Evolutionary conservation across 1,284 basidiomycete species (phyloP).

Genomic region (Ceratobasidium sp.): DNA sequence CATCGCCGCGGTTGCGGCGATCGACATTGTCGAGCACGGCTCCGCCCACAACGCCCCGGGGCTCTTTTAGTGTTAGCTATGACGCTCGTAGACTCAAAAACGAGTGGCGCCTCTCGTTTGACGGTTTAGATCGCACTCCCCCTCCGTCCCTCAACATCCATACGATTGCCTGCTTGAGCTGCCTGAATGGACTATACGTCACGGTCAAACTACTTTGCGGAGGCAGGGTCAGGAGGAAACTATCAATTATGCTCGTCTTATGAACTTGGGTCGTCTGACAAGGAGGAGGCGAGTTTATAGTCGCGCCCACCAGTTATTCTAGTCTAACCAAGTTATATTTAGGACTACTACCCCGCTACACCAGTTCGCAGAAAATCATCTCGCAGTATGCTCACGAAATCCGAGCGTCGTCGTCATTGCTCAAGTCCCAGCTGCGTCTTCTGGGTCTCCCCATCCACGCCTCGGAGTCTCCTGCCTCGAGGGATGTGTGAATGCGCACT

Average conservation of each 20-base stretch:
- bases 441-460: slow-evolving; percentile 31
- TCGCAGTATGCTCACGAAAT: slow-evolving; percentile 25
- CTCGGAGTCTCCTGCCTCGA: slow-evolving; percentile 33
- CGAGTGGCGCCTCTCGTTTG: not conserved
- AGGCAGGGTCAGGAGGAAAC: slow-evolving; percentile 27
- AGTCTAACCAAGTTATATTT: not conserved
- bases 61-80: slow-evolving; percentile 7
- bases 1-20: slow-evolving; percentile 33
- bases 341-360: slow-evolving; percentile 24
- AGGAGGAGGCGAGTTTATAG: slow-evolving; percentile 16
- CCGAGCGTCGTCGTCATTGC: slow-evolving; percentile 29
- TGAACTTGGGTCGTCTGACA: slow-evolving; percentile 22
- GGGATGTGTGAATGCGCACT: slow-evolving; percentile 26
- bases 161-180: not conserved
- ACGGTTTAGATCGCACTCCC: slow-evolving; percentile 12
- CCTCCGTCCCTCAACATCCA: slow-evolving; percentile 9
- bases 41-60: slow-evolving; percentile 1
- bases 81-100: slow-evolving; percentile 36
- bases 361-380: slow-evolving; percentile 20
- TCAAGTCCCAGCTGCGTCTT: slow-evolving; percentile 19
- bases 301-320: no score
- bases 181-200: slow-evolving; percentile 28
- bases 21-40: slow-evolving; percentile 28
- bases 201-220: slow-evolving; percentile 33
- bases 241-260: slow-evolving; percentile 27